Conservation (phyloP, 768 basidiomycete species). For the Leccinum subgranulosum region DNA sequence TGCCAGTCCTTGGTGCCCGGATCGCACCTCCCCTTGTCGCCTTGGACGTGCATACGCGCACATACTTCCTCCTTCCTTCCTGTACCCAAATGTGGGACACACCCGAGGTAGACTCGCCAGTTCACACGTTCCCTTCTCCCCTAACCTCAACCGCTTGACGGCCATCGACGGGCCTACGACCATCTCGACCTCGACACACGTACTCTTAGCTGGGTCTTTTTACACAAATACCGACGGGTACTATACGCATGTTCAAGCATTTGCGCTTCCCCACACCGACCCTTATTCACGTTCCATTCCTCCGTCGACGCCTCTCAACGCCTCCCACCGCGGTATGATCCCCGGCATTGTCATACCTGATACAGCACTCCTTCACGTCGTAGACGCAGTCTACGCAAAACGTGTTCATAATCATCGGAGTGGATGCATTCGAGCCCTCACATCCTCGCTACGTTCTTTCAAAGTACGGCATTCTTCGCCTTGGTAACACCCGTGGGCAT, state of each 20-base stretch:
- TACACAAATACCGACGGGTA: neutral
- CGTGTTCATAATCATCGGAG: constrained; percentile 1
- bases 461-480: constrained; percentile 9
- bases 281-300: no score
- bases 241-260: constrained; percentile 11
- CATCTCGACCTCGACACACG: constrained; percentile 21
- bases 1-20: neutral
- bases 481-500: neutral
- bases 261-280: constrained; percentile 4
- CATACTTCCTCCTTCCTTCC: neutral
- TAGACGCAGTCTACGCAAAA: constrained; percentile 8
- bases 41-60: constrained; percentile 13
- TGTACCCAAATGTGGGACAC: neutral
- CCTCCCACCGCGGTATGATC: constrained; percentile 13
- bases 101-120: neutral
- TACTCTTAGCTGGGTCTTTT: constrained; percentile 8
- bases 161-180: neutral
- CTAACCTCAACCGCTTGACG: neutral
- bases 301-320: neutral
- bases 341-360: neutral
- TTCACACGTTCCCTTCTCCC: neutral
- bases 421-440: neutral
- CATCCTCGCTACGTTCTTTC: neutral
- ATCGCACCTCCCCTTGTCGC: neutral
- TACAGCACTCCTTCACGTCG: constrained; percentile 8